phyloP scores from a whole-genome alignment of 345 rosid genomes.

The Zanthoxylum bungeanum region DNA sequence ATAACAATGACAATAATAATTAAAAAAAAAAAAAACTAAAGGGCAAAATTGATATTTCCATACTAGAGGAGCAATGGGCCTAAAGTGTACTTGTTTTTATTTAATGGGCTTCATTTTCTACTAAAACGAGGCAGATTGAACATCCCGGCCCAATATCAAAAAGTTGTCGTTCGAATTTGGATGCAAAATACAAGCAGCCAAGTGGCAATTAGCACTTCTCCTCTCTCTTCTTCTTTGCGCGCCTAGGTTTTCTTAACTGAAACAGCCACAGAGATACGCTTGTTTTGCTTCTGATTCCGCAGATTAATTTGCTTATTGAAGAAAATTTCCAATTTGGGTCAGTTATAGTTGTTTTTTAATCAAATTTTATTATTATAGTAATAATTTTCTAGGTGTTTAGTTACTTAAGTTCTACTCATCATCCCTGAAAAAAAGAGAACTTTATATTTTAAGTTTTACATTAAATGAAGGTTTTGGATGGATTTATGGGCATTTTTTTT shows the following conservation, averaged over 20 bases:
- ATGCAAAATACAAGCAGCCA: too few species aligned
- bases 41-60: background rate
- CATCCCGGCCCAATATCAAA: accelerated
- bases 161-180: background rate
- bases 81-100: too few species aligned
- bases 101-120: background rate
- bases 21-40: too few species aligned
- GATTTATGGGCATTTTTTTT: background rate
- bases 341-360: background rate
- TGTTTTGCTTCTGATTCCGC: background rate
- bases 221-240: background rate
- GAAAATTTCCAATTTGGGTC: background rate
- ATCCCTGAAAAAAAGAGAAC: too few species aligned
- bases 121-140: background rate
- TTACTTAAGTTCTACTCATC: background rate
- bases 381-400: background rate
- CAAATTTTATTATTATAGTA: background rate
- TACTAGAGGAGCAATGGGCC: background rate
- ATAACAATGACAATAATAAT: too few species aligned
- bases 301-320: background rate
- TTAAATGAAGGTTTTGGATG: background rate
- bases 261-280: background rate
- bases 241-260: background rate
- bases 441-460: background rate
- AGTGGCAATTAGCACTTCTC: background rate